A percentile compares a stretch with the other conserved stretches of the same genome.
phyloP scores from a whole-genome alignment of 2,329 filamentous ascomycete genomes.

The Pseudocercospora fuligena region DNA sequence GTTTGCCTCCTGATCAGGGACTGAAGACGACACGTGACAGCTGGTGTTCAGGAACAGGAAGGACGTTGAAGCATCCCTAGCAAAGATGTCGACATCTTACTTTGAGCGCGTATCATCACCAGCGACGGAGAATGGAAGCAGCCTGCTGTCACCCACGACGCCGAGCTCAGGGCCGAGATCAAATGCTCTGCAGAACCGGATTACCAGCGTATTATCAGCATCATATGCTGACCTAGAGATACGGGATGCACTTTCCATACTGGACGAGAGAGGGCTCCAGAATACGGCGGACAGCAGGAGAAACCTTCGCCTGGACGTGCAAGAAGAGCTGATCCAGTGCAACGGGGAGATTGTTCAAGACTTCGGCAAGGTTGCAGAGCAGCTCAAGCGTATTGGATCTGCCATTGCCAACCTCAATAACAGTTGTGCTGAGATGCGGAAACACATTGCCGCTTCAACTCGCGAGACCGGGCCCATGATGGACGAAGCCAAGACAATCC shows the following conservation, averaged over 20 bases:
- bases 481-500: conserved; percentile 74
- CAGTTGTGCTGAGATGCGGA: conserved; percentile 79
- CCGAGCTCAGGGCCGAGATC: conserved; percentile 43
- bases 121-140: conserved; percentile 16
- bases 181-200: conserved; percentile 77
- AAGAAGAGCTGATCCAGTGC: conserved; percentile 89
- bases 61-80: background rate
- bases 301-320: conserved; percentile 78
- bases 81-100: conserved; percentile 34
- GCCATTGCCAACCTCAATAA: conserved; percentile 79
- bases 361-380: conserved; percentile 89
- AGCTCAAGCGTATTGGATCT: conserved; percentile 81
- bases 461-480: conserved; percentile 74
- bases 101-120: conserved; percentile 31
- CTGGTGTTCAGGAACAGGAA: background rate
- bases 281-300: conserved; percentile 81
- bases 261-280: conserved; percentile 72
- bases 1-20: no score
- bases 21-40: background rate
- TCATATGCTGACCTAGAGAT: conserved; percentile 94
- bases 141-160: conserved; percentile 25
- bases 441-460: conserved; percentile 75
- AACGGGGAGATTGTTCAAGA: conserved; percentile 88
- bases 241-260: conserved; percentile 76
- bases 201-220: conserved; percentile 83